Evolutionary conservation across 2,329 filamentous ascomycete species (phyloP).

Genomic region (Calonectria leucothoes): DNA sequence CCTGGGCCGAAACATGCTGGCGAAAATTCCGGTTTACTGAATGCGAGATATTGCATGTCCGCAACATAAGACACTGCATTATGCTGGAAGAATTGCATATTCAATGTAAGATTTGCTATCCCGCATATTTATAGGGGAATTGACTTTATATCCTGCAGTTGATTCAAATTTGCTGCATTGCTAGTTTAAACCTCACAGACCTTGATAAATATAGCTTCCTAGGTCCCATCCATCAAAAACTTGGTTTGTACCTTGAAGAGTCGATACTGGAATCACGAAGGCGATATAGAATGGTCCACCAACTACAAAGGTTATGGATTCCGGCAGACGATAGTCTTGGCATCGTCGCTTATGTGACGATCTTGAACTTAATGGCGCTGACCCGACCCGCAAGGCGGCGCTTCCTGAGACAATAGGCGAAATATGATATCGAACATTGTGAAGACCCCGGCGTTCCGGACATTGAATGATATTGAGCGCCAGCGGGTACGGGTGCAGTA

Average conservation of each 20-base stretch:
- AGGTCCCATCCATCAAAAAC: not conserved
- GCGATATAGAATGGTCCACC: not conserved
- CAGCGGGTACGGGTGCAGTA: too few species aligned
- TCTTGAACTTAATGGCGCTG: not conserved
- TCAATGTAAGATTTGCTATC: not conserved
- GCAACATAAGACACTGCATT: not conserved
- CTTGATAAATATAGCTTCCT: not conserved
- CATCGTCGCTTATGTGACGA: not conserved
- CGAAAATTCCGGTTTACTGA: too few species aligned
- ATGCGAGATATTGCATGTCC: too few species aligned
- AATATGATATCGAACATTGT: not conserved
- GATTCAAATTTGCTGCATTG: too few species aligned
- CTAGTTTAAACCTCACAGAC: not conserved
- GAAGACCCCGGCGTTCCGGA: too few species aligned
- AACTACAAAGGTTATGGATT: not conserved
- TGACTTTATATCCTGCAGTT: too few species aligned
- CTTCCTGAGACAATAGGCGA: not conserved
- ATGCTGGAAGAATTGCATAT: not conserved
- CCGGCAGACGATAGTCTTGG: not conserved
- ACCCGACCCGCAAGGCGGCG: not conserved
- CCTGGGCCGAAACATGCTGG: too few species aligned
- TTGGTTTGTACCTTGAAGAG: not conserved
- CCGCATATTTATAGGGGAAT: not conserved
- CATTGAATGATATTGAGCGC: too few species aligned
- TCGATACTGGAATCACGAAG: not conserved